phyloP scores from a whole-genome alignment of 495 filamentous ascomycete genomes.

The Astrocystis sublimbata region DNA sequence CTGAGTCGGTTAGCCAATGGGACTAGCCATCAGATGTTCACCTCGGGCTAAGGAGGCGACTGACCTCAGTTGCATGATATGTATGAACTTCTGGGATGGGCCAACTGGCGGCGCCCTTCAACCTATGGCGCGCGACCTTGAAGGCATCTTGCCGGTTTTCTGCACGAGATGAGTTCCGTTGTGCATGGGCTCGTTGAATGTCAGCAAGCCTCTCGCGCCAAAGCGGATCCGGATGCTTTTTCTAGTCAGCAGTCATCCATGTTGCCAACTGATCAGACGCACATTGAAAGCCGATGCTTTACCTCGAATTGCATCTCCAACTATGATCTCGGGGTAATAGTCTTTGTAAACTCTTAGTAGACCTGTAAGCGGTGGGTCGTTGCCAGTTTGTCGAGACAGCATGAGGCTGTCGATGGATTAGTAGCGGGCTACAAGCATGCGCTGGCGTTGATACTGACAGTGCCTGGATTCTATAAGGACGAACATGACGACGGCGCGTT shows the following conservation, averaged over 20 bases:
- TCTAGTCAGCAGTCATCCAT: neutral
- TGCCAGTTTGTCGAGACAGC: conserved; percentile 60
- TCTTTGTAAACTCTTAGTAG: conserved; percentile 84
- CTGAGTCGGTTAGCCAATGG: conserved; percentile 37
- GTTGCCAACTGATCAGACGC: conserved; percentile 2
- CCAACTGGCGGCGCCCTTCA: conserved; percentile 39
- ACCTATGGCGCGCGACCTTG: conserved; percentile 51
- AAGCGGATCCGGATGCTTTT: conserved; percentile 70
- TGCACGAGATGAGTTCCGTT: conserved; percentile 41
- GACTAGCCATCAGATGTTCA: neutral
- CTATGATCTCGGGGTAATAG: conserved; percentile 85
- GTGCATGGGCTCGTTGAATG: conserved; percentile 61
- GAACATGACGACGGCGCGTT: conserved; percentile 84
- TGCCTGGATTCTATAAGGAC: conserved; percentile 78
- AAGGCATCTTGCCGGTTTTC: conserved; percentile 49
- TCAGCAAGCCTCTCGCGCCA: conserved; percentile 70
- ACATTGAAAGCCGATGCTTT: conserved; percentile 60
- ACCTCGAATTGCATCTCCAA: conserved; percentile 61
- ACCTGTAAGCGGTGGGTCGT: conserved; percentile 74
- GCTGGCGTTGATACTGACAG: conserved; percentile 56
- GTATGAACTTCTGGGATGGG: conserved; percentile 73
- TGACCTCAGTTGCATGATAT: conserved; percentile 65
- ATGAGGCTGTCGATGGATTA: conserved; percentile 51
- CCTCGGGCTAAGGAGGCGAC: conserved; percentile 20
- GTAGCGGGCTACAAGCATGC: neutral